Evolutionary conservation across 345 rosid genomes (phyloP), one percentile per base, ranked within the genome.

Genomic region (Camelina hispida): DNA sequence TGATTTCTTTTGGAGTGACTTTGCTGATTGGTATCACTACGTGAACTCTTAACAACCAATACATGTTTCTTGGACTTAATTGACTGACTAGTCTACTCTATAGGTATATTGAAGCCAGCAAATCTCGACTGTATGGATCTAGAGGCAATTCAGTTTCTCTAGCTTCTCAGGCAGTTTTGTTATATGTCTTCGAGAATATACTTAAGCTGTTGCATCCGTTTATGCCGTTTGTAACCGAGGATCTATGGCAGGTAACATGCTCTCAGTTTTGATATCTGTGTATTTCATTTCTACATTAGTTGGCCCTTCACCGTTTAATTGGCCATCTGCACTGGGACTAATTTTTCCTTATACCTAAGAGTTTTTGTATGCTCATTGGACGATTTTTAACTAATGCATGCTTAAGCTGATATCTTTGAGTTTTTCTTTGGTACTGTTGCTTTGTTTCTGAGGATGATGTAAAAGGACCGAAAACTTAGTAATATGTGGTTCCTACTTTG

Each of bases 101-200:
- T 50, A 89, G 98, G 98, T 94, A 91, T 64, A 94, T 94, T 72
- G 98, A 94, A 87, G 93, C 97, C 78, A 90, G 98, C 75, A 94
- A 94, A 83, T 87, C 96, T 76, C 91, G 92, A 56, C 83, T 94
- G 38, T 90, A 88, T 74, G 84, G 80, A 43, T 77, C 89, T 62
- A 89, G 88, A 75, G 83, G 70, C 70, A 74, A 62, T 67, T 80
- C 88, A 42, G 80, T 40, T 72, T 82, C 90, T 78, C 75, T 81
- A 46, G 77, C 81, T 72, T 88, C 96, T 30, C 98, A 90, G 84
- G 87, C 98, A 23, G 95, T 91, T 81, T 82, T 91, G 42, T 78
- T 94, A 56, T 90, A 94, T 79, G 91, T 90, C 77, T 94, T 91
- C 68, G 92, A 88, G 83, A 88, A 86, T 68, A 81, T 88, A 78